Evolutionary conservation across 345 rosid genomes (phyloP).

Genomic region (Combretum micranthum): DNA sequence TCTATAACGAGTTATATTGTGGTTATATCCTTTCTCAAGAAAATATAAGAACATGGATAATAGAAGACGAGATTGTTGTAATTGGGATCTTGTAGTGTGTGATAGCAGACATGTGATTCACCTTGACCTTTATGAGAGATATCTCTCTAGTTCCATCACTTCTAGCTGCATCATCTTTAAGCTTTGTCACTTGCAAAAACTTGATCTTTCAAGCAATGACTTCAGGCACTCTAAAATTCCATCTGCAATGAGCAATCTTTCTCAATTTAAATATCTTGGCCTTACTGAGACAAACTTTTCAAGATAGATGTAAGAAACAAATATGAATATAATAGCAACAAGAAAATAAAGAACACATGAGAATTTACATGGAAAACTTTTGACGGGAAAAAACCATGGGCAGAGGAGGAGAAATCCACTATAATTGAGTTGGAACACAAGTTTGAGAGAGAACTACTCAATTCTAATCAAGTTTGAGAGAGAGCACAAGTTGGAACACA

Average conservation of each 20-base stretch:
- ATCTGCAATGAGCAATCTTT: constrained; percentile 6
- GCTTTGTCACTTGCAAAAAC: constrained; percentile 13
- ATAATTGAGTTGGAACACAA: too few relatives aligned
- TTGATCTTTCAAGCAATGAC: constrained; percentile 11
- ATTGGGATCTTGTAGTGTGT: constrained; percentile 16
- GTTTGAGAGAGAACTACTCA: too few relatives aligned
- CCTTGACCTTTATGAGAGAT: constrained; percentile 11
- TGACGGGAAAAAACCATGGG: too few relatives aligned
- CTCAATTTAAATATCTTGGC: constrained; percentile 2
- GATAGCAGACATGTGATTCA: constrained; percentile 8
- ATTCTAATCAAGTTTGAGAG: too few relatives aligned
- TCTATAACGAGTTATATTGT: neutral
- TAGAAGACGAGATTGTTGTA: constrained; percentile 12
- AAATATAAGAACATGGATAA: constrained; percentile 4
- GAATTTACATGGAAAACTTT: too few relatives aligned
- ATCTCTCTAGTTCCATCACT: constrained; percentile 10
- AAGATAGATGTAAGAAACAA: too few relatives aligned
- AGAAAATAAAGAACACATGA: too few relatives aligned
- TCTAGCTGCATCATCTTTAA: constrained; percentile 15
- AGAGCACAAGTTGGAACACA: too few relatives aligned
- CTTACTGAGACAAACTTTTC: constrained; percentile 9
- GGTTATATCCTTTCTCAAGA: neutral
- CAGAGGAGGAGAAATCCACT: too few relatives aligned
- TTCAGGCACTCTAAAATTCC: constrained; percentile 12
- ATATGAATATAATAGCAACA: too few relatives aligned